Evolutionary conservation across 2,329 filamentous ascomycete species (phyloP), one percentile per base, ranked within the genome.

Genomic region (Emergomyces orientalis): DNA sequence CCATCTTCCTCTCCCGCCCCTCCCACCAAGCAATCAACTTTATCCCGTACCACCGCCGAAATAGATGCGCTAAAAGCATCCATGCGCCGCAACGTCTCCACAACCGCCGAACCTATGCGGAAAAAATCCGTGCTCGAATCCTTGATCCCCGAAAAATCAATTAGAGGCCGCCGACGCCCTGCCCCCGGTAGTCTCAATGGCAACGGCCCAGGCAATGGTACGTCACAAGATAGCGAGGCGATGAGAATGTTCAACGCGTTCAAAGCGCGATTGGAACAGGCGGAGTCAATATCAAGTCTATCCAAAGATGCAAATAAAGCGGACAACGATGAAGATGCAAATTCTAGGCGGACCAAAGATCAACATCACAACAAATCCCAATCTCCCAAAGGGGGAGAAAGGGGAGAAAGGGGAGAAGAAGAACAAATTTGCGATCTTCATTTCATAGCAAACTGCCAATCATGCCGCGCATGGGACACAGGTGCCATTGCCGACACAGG

Each of bases 381-480:
- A 5, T 27, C 32, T 27, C 5, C 22, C 34, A 25, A 57, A 17
- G 9, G n/a, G n/a, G 55, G 5, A 43, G 14, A 57, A 8, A 37
- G 27, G 14, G 25, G 6, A 11, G 8, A 57, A 7, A 30, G n/a
- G 9, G 43, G 6, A 49, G 85, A 88, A 47, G 90, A 95, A 72
- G 87, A 86, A 2, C 82, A 82, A 59, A 81, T 95, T 3, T 99
- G 94, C 72, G 94, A 97, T 73, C 78, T 99, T 43, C 94, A 99
- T 74, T 99, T 97, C 75, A 95, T 99, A 66, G 89, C 89, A 58
- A 90, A 95, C 70, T 99, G 94, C 74, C 91, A 96, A 72, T 96
- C 91, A 54, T 97, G 94, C 74, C 86, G 85, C 63, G 84, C 88
- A 0, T 96, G 92, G 91, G 89, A 95, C 70, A 82, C 86, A 56